Evolutionary conservation across 495 filamentous ascomycete species (phyloP), one percentile per base, ranked within the genome.

Genomic region (Aspergillus avenaceus): DNA sequence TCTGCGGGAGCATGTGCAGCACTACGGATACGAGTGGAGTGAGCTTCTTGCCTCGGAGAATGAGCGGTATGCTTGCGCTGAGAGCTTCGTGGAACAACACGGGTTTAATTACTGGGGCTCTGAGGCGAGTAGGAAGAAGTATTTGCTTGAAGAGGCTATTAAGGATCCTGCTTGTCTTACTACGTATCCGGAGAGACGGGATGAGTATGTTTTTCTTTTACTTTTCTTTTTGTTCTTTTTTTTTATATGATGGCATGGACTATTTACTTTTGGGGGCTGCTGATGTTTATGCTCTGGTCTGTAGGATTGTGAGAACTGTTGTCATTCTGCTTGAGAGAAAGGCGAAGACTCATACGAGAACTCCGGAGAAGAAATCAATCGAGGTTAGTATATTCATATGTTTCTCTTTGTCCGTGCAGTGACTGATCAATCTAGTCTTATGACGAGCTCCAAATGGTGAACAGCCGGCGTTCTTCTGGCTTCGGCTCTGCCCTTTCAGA

Each of bases 41-140:
- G 16, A 41, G 5, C 28, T 57, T 12, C 28, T n/a, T 7, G 21
- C 32, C 6, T 36, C 25, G 8, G 32, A 53, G 22, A 6, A 1
- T 13, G 31, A 45, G 26, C 22, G 54, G 11, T 11, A 31, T 1
- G 19, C 18, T 1, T 46, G 41, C 40, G 49, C 54, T 16, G 23
- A 53, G 31, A 24, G 21, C 13, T 57, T 57, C 26, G 38, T 48
- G 2, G 45, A 49, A 7, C 14, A 32, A 5, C 16, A 31, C n/a
- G 54, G 54, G 8, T 27, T 19, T 4, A 27, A 9, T 4, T 53
- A 52, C 21, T 57, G 54, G 54, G 54, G 54, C 29, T 34, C 23
- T 4, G 14, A 36, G 5, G 24, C n/a, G 0, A 53, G 24, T 34
- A 38, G 54, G 4, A 25, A 49, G n/a, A 47, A 49, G 32, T 49